phyloP scores from a whole-genome alignment of 1,139 yeast genomes.

The Zygosaccharomyces pseudobailii region DNA sequence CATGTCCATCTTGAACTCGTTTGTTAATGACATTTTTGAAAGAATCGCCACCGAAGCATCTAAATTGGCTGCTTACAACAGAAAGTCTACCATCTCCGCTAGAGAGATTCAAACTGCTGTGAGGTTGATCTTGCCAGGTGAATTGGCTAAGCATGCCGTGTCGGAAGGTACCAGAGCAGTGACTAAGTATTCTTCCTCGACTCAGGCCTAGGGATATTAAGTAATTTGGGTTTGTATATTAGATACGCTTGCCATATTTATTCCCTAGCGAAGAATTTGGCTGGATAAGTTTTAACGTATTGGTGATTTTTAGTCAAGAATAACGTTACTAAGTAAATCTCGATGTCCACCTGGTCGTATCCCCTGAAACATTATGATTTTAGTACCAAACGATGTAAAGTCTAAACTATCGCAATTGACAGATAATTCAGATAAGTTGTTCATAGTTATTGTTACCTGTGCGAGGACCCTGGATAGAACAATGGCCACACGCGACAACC shows the following conservation, averaged over 20 bases:
- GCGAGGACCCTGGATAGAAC: no score
- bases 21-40: slow-evolving; percentile 93
- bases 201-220: slow-evolving; percentile 36
- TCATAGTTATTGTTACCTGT: no score
- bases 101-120: slow-evolving; percentile 99
- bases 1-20: slow-evolving; percentile 98
- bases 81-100: slow-evolving; percentile 97
- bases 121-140: slow-evolving; percentile 98
- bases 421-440: no score
- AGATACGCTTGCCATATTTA: neutral
- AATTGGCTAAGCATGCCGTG: slow-evolving; percentile 98
- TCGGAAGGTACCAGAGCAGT: slow-evolving; percentile 99
- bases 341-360: no score
- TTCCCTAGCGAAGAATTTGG: neutral
- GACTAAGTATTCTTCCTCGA: slow-evolving; percentile 92
- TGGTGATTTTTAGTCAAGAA: neutral
- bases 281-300: neutral
- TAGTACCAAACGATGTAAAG: no score
- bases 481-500: no score
- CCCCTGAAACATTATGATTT: no score
- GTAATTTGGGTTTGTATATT: slow-evolving; percentile 1
- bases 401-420: no score
- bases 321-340: neutral
- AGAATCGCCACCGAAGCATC: slow-evolving; percentile 98
- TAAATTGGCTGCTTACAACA: slow-evolving; percentile 98